Base-by-base conservation (phyloP, 148 eudicot genomes). In the Bassia scoparia region DNA sequence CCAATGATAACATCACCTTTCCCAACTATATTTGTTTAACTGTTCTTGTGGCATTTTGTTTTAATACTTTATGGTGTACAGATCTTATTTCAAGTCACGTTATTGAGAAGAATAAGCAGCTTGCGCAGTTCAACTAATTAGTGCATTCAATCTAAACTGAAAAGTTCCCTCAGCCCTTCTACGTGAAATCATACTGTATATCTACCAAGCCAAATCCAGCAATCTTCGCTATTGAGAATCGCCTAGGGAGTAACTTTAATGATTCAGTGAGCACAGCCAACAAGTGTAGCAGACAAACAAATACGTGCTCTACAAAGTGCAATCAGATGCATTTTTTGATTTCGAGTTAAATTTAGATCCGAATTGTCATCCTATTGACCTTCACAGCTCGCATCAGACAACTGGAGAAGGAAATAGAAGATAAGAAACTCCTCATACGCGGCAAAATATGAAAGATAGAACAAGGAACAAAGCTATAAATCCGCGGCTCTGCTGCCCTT, bases 311-410 rank as follows among this genome's bases (percentile, higher is more conserved):
- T 74, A 30, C 49, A 74, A 50, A 56, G 62, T 52, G 62, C 64
- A 52, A 63, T 74, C 69, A 64, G 67, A 74, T 74, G 77, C 77
- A 50, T n/a, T 74, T 26, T 11, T 50, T 1, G 27, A 63, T 50
- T 64, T 64, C 61, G 35, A 64, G 38, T 27, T n/a, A n/a, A n/a
- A n/a, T n/a, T n/a, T 74, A 20, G 77, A 50, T 63, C 21, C 27
- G 33, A 52, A 24, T 53, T 24, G 61, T 74, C 70, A 64, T n/a
- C 70, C 70, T 24, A 49, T 34, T 37, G 7, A 18, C 26, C 69
- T 74, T 56, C 61, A 53, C 77, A 34, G 4, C n/a, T n/a, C 50
- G 37, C 37, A 64, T 74, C 37, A 18, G 67, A 27, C 70, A 52
- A 34, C 56, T 74, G 14, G 52, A 74, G 52, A 37, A 34, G 35